Percentiles rank a stretch among this genome's conserved stretches.
Conservation (phyloP, 2,329 filamentous ascomycete genomes). For the Colletotrichum simmondsii region DNA sequence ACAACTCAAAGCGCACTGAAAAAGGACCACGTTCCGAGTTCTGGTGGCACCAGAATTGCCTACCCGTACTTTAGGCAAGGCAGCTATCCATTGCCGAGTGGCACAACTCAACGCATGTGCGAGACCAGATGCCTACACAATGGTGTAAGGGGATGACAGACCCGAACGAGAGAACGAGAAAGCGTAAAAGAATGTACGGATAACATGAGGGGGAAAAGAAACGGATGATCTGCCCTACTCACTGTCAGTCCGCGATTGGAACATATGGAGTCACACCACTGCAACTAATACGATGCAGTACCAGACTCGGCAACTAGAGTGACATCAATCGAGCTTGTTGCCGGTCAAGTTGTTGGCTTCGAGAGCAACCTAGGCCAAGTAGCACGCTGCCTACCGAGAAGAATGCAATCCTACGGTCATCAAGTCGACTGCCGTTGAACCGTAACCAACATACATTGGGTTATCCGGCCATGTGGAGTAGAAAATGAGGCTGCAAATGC, state of each 20-base stretch:
- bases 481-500: conserved; percentile 15
- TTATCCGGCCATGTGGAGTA: neutral
- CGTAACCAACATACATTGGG: neutral
- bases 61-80: neutral
- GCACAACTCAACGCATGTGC: neutral
- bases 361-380: neutral
- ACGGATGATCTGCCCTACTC: neutral
- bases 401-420: neutral
- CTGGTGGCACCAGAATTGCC: neutral
- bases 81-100: conserved; percentile 6
- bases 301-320: neutral
- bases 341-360: neutral
- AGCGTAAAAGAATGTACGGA: neutral
- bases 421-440: neutral
- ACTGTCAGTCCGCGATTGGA: neutral
- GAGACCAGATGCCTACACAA: neutral
- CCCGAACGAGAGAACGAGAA: neutral
- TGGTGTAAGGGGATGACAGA: neutral
- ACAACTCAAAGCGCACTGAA: conserved; percentile 24
- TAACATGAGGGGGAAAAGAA: neutral
- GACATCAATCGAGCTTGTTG: neutral
- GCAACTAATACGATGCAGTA: neutral
- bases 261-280: neutral
- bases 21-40: neutral
- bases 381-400: neutral